Evolutionary conservation across 2,329 filamentous ascomycete genomes (phyloP), one percentile per base, ranked within the genome.

Genomic region (Nemania diffusa): DNA sequence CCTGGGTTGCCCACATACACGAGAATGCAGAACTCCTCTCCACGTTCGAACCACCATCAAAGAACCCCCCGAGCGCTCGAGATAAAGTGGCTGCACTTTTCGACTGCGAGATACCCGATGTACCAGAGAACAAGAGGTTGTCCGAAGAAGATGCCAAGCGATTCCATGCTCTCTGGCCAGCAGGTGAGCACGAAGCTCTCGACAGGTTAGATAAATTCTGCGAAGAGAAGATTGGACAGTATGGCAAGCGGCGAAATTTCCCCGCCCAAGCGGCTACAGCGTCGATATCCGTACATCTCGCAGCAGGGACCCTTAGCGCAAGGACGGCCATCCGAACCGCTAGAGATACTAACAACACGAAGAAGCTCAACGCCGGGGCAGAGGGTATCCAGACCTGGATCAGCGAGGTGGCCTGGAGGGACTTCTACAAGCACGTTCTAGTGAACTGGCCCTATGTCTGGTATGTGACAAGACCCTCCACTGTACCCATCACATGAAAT

Each of bases 361-460:
- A 86, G 76, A 87, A 88, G 64, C 84, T 97, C 1, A 87, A 93
- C 67, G 87, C 82, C 0, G 91, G 91, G 0, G 84, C 86, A 22
- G 79, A 87, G 17, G 92, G 92, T 0, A 90, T 92, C 64, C 83
- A 86, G 57, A 83, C 84, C 0, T 97, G 92, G 92, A 93, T 96
- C 70, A 90, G 90, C 60, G 93, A 97, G 78, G 84, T 97, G 3
- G 93, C 92, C 0, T 96, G 93, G 93, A 84, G 93, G 15, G 93
- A 97, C 74, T 97, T 97, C 75, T 97, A 97, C 81, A 93, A 90
- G 74, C 92, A 96, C 76, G 92, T 97, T 2, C 81, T 97, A 5
- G 92, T 90, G 0, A 83, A 94, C 67, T 97, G 93, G 92, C 94
- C 94, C 0, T 94, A 94, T 73, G 84, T 94, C 6, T 93, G 90